Evolutionary conservation across 2,329 filamentous ascomycete species (phyloP), one percentile per base, ranked within the genome.

Genomic region (Lecanoromycetidae sp.): DNA sequence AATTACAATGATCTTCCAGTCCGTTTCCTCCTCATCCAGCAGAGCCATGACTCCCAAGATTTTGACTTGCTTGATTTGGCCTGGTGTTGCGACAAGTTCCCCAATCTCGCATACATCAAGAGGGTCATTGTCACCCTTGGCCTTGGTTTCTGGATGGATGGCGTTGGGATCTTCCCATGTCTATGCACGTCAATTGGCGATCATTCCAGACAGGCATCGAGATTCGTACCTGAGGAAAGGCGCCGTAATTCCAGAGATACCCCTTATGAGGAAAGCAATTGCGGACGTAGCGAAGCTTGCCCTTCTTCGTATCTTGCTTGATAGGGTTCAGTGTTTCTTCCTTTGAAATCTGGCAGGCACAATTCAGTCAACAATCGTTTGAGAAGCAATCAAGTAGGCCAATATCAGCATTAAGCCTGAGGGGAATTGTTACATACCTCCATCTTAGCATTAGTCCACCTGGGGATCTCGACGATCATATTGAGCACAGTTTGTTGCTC

Each of bases 241-340:
- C 88, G 74, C 91, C 91, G 73, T 98, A 98, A 80, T 98, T 98
- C 91, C 91, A 98, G 61, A 98, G 86, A 72, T 98, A 98, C 58
- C 91, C 91, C 80, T 98, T 96, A 84, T 98, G 91, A 61, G 91
- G 91, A 80, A 98, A 98, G 82, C 91, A 98, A 83, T 98, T 98
- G 74, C 91, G 87, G 67, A 98, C 91, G 68, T 83, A 98, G 64
- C 91, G 86, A 62, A 96, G 87, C 80, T 95, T 96, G 79, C 90
- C 91, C 79, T 98, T 96, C 84, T 98, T 96, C 70, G 80, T 79
- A 69, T 98, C 91, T 76, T 98, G 91, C 82, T 95, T 95, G 76
- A 95, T 94, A 66, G 90, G 90, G 77, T 95, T 96, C 67, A 96
- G 82, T 63, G 84, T 77, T 71, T 98, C 91, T 65, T 96, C 88